A percentile compares a stretch with the other conserved stretches of the same genome.
Conservation (phyloP, 306 rosid genomes). For the Comarum palustre region DNA sequence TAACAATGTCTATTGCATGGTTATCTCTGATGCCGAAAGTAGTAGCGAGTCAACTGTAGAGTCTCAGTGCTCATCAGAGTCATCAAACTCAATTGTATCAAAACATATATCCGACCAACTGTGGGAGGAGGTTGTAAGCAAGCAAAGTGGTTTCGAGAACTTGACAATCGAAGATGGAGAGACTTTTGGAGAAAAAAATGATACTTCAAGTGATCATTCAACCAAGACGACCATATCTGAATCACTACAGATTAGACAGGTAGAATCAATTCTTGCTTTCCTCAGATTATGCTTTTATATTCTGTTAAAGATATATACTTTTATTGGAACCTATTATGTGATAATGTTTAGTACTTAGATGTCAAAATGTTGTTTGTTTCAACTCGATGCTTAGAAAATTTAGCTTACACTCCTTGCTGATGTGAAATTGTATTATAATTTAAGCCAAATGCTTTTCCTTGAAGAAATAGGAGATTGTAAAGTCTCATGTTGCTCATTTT, state of each 20-base stretch:
- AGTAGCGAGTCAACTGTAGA: conserved; percentile 30
- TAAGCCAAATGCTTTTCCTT: background rate
- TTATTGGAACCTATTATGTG: background rate
- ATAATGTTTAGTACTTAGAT: background rate
- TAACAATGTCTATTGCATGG: conserved; percentile 17
- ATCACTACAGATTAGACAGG: conserved; percentile 39
- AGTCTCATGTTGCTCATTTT: background rate
- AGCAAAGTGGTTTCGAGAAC: conserved; percentile 20
- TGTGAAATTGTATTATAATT: background rate
- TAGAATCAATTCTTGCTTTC: conserved; percentile 23
- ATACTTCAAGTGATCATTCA: conserved; percentile 18
- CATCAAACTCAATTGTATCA: conserved; percentile 24
- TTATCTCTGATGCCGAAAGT: conserved; percentile 23
- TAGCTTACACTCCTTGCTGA: background rate
- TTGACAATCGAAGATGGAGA: conserved; percentile 31
- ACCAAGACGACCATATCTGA: conserved; percentile 24
- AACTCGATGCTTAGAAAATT: background rate
- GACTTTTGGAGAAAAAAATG: conserved; percentile 11
- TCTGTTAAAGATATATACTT: background rate
- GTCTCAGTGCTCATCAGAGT: conserved; percentile 25
- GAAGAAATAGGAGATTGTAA: background rate
- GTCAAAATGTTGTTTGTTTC: background rate
- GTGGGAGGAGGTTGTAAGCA: conserved; percentile 25
- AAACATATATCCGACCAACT: conserved; percentile 18
- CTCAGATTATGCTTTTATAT: background rate